Conservation (phyloP, 768 basidiomycete species). For the Calocybe gangraenosa region DNA sequence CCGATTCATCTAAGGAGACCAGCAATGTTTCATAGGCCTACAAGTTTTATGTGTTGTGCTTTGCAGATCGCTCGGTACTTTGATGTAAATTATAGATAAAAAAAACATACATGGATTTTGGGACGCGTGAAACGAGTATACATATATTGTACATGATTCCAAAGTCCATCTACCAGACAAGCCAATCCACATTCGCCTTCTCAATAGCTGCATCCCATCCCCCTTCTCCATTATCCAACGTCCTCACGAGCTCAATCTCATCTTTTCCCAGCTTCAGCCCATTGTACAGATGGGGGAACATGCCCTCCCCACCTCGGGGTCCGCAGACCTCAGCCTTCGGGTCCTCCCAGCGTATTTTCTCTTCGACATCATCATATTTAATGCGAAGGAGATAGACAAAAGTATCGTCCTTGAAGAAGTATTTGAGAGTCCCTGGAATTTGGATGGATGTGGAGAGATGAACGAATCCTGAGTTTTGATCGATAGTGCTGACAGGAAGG, state of each 20-base stretch:
- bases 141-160: background rate
- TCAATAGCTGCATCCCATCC: conserved; percentile 27
- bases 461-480: conserved; percentile 42
- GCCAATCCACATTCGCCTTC: conserved; percentile 8
- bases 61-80: too few species aligned
- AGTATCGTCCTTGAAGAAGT: conserved; percentile 39
- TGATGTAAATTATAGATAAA: background rate
- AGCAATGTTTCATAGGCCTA: too few species aligned
- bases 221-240: conserved; percentile 22
- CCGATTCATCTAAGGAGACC: background rate
- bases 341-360: conserved; percentile 46
- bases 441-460: conserved; percentile 52
- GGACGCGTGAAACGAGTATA: background rate
- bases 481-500: conserved; percentile 51
- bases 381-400: conserved; percentile 42
- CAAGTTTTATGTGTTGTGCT: too few species aligned
- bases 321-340: conserved; percentile 40
- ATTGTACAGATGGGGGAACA: conserved; percentile 56
- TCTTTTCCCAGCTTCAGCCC: conserved; percentile 36
- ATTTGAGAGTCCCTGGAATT: conserved; percentile 39
- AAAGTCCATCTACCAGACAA: conserved; percentile 3
- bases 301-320: conserved; percentile 38
- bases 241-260: conserved; percentile 39
- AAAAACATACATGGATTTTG: background rate
- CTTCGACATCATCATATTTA: conserved; percentile 32